phyloP scores from a whole-genome alignment of 1,139 yeast genomes.

The Spathaspora sp. region DNA sequence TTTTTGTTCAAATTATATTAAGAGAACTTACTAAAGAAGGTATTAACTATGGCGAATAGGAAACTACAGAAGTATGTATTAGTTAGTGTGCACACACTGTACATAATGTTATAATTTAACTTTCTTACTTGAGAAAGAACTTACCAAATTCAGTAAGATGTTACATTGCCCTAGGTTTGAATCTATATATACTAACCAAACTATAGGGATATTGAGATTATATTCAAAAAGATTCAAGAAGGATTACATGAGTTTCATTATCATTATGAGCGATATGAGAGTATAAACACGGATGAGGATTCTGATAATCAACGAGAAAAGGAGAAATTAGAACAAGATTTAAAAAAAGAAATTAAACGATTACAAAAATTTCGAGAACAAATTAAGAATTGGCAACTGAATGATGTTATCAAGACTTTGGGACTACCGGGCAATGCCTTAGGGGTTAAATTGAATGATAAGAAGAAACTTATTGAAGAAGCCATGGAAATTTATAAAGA shows the following conservation, averaged over 20 bases:
- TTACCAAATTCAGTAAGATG: not conserved
- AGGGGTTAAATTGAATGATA: constrained; percentile 36
- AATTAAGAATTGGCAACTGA: constrained; percentile 82
- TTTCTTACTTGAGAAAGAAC: too few relatives aligned
- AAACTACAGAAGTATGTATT: constrained; percentile 48
- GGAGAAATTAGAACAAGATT: constrained; percentile 89
- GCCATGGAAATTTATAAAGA: constrained; percentile 52
- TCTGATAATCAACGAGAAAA: constrained; percentile 86
- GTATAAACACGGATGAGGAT: constrained; percentile 47
- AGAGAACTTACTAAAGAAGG: not conserved
- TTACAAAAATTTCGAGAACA: constrained; percentile 93
- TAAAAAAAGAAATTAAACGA: constrained; percentile 94
- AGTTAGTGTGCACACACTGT: too few relatives aligned
- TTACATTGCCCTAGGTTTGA: not conserved
- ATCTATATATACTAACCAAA: not conserved
- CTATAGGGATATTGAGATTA: constrained; percentile 83
- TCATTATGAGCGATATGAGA: constrained; percentile 46
- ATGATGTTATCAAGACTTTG: constrained; percentile 45
- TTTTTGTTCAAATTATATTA: not conserved
- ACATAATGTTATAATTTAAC: too few relatives aligned
- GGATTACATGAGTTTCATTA: constrained; percentile 79
- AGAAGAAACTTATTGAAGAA: constrained; percentile 44
- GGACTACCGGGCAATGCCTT: constrained; percentile 27
- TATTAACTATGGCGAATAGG: constrained; percentile 36
- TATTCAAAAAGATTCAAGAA: constrained; percentile 90